Percentiles rank a stretch among this genome's conserved stretches.
Evolutionary conservation across 768 basidiomycete genomes (phyloP).

Genomic region (Rhodotorula graminis): DNA sequence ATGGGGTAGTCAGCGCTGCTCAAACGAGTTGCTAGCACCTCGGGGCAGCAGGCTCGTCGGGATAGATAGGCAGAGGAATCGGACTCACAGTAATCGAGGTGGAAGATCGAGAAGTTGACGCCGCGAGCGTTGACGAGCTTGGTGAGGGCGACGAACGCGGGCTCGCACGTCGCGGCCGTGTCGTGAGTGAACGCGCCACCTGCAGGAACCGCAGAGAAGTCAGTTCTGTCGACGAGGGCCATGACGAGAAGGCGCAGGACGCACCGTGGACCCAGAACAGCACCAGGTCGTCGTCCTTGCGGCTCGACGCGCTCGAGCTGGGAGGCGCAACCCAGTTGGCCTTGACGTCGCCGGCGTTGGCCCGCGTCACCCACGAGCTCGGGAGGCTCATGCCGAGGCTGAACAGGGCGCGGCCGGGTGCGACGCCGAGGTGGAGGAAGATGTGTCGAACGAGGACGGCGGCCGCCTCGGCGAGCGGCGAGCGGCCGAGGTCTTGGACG

Average conservation of each 20-base stretch:
- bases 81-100: slow-evolving; percentile 21
- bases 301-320: neutral
- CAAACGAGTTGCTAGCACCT: no score
- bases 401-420: neutral
- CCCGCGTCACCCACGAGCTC: slow-evolving; percentile 9
- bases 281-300: slow-evolving; percentile 16
- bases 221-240: no score
- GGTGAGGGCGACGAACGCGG: neutral
- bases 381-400: neutral
- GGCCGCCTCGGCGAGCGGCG: neutral
- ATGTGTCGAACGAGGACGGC: neutral
- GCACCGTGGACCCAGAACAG: slow-evolving; percentile 24
- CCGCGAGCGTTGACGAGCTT: slow-evolving; percentile 13
- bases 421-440: neutral
- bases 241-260: neutral
- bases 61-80: neutral
- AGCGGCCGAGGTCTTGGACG: slow-evolving; percentile 4
- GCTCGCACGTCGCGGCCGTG: neutral
- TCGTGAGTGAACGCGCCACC: neutral
- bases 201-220: no score
- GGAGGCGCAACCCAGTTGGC: slow-evolving; percentile 29
- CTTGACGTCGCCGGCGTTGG: slow-evolving; percentile 7
- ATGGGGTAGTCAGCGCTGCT: no score
- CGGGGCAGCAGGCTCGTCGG: no score
- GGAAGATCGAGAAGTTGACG: slow-evolving; percentile 23